Conservation (phyloP, 805 yeast species). For the Grigorovia humatica region DNA sequence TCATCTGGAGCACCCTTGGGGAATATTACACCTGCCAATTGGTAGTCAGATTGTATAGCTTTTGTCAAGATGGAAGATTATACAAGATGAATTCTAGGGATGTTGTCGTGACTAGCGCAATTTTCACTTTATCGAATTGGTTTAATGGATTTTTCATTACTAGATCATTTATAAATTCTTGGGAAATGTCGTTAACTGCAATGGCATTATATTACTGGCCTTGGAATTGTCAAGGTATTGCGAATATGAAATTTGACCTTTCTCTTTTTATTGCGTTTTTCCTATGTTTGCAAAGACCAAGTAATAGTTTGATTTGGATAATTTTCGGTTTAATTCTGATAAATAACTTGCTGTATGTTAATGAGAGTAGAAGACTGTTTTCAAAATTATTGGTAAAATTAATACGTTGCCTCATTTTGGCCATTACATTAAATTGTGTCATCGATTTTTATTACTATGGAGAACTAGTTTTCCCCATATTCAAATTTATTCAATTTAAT, state of each 20-base stretch:
- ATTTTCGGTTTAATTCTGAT: constrained; percentile 39
- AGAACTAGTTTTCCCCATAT: constrained; percentile 46
- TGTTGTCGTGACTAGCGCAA: constrained; percentile 12
- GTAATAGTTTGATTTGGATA: constrained; percentile 71
- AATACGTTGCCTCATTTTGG: constrained; percentile 12
- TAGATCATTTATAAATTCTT: constrained; percentile 75
- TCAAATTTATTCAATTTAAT: constrained; percentile 69
- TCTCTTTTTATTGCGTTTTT: constrained; percentile 46
- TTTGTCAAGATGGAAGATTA: not conserved
- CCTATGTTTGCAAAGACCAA: constrained; percentile 72
- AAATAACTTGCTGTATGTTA: constrained; percentile 4
- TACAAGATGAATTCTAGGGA: not conserved
- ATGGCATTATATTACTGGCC: constrained; percentile 67
- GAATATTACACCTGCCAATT: constrained; percentile 52
- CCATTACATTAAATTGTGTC: constrained; percentile 30
- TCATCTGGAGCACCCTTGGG: constrained; percentile 56
- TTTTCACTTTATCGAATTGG: constrained; percentile 22
- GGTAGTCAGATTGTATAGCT: constrained; percentile 25
- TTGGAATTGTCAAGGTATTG: constrained; percentile 32
- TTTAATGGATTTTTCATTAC: constrained; percentile 78
- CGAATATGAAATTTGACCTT: constrained; percentile 15
- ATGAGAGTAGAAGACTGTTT: constrained; percentile 5
- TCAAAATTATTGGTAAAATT: constrained; percentile 14
- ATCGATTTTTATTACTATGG: constrained; percentile 58
- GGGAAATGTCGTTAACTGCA: constrained; percentile 65